Percentiles rank a stretch among this genome's conserved stretches.
Conservation (phyloP, 1,139 yeast genomes). For the Dujonia santamariae region DNA sequence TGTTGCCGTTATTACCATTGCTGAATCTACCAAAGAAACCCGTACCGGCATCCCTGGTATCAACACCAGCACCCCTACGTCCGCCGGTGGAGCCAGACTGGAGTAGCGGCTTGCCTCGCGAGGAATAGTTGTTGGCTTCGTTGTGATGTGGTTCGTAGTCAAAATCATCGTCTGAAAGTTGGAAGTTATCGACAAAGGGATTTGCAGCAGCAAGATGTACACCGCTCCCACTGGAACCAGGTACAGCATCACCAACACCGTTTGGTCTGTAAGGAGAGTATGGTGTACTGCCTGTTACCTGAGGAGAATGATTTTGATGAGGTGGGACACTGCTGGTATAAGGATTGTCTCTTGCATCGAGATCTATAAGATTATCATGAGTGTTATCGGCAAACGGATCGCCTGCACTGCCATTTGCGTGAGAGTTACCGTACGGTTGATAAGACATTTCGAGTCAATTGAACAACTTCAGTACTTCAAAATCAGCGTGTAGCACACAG, state of each 20-base stretch:
- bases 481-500: too few species aligned
- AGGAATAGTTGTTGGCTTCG: not conserved
- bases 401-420: slow-evolving; percentile 2
- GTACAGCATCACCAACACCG: too few species aligned
- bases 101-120: not conserved
- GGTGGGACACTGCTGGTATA: slow-evolving; percentile 9
- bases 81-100: not conserved
- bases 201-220: slow-evolving; percentile 11
- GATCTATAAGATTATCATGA: slow-evolving; percentile 28
- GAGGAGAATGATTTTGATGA: too few species aligned
- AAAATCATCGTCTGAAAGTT: slow-evolving; percentile 33
- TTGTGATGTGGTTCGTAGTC: slow-evolving; percentile 11
- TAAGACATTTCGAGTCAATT: slow-evolving; percentile 1
- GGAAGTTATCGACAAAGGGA: slow-evolving; percentile 37
- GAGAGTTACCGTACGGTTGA: slow-evolving; percentile 6
- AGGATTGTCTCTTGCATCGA: slow-evolving; percentile 20
- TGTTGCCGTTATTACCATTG: slow-evolving; percentile 8
- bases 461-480: not conserved
- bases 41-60: not conserved
- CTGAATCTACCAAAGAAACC: slow-evolving; percentile 14
- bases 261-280: slow-evolving; percentile 3
- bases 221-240: not conserved
- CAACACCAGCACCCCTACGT: slow-evolving; percentile 1
- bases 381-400: slow-evolving; percentile 22
- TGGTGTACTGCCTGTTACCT: not conserved